Evolutionary conservation across 192 early-diverging fungal genomes (phyloP), one percentile per base, ranked within the genome.

Genomic region (Gryganskiella cystojenkinii): DNA sequence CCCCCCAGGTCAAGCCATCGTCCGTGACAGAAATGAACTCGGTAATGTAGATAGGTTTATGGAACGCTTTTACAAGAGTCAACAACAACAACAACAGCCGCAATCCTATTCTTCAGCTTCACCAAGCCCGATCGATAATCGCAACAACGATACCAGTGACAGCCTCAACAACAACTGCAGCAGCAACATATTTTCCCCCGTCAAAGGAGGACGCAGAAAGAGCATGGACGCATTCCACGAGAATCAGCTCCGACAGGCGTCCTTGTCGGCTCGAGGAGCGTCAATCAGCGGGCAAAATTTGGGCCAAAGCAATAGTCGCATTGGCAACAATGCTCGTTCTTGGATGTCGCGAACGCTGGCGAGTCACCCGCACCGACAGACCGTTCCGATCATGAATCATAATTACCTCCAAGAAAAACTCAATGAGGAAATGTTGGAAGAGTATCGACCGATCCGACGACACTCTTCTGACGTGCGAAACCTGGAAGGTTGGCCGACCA

Each of bases 21-120:
- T 40, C 7, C 42, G 47, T 20, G 56, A 59, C 8, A 31, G 56
- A 15, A 43, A n/a, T 22, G 62, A 61, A 3, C 7, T 15, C 44
- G 56, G 57, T n/a, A 73, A 65, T 27, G 56, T 73, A 8, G 63
- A 65, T 42, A 56, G 63, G 13, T 73, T 73, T 50, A 53, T 73
- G 56, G 71, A 73, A 50, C 25, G 67, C 3, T 35, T 70, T 14
- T 40, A 59, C 56, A 57, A 30, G 10, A 27, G 44, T 14, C 60
- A 70, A 6, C 58, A 22, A 25, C 8, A 20, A 10, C 33, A 40
- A 60, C 2, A 40, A 40, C 37, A 40, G 13, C 37, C 5, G 37
- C 37, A n/a, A n/a, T n/a, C n/a, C n/a, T n/a, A n/a, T n/a, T n/a
- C 37, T 13, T 40, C 37, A 9, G 37, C 37, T 13, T 30, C 28